These are phyloP conservation scores for Paragyromitra xinjiangensis DNA, from an alignment of 495 filamentous ascomycete species.

Conservation along the genomic window DNA sequence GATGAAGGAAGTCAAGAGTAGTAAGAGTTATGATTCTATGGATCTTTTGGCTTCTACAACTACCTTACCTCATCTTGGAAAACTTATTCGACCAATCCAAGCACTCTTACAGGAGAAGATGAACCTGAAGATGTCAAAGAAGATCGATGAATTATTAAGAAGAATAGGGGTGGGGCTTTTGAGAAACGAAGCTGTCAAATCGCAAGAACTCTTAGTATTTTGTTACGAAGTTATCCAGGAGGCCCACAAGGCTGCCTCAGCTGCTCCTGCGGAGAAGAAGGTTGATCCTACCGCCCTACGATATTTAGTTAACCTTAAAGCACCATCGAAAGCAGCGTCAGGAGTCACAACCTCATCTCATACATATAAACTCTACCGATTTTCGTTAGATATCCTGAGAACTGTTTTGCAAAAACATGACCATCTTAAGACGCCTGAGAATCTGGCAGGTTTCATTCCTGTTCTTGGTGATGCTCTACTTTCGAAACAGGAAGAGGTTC, in stretches of 20 bases:
- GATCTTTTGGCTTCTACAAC: conserved; percentile 85
- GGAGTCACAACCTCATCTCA: conserved; percentile 75
- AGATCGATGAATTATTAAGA: conserved; percentile 88
- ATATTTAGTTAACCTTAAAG: conserved; percentile 78
- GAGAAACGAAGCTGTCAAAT: conserved; percentile 77
- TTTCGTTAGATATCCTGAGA: conserved; percentile 85
- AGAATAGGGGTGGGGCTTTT: conserved; percentile 83
- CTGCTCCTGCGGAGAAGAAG: conserved; percentile 60
- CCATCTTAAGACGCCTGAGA: conserved; percentile 75
- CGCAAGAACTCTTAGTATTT: conserved; percentile 83
- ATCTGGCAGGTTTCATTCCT: conserved; percentile 83
- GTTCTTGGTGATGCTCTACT: conserved; percentile 87
- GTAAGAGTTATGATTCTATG: conserved; percentile 97
- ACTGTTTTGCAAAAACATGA: conserved; percentile 82
- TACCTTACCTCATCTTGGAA: conserved; percentile 75
- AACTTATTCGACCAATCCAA: conserved; percentile 79
- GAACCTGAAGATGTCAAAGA: conserved; percentile 77
- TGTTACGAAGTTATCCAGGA: conserved; percentile 93
- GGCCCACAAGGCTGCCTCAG: conserved; percentile 67
- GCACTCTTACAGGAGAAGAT: conserved; percentile 81
- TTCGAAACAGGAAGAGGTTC: conserved; percentile 85
- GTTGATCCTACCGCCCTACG: conserved; percentile 70
- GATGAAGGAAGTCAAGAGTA: conserved; percentile 97
- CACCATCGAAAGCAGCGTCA: conserved; percentile 72
- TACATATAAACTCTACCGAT: conserved; percentile 82